Conservation (phyloP, 2,329 filamentous ascomycete species). For the Trichoderma citrinoviride region DNA sequence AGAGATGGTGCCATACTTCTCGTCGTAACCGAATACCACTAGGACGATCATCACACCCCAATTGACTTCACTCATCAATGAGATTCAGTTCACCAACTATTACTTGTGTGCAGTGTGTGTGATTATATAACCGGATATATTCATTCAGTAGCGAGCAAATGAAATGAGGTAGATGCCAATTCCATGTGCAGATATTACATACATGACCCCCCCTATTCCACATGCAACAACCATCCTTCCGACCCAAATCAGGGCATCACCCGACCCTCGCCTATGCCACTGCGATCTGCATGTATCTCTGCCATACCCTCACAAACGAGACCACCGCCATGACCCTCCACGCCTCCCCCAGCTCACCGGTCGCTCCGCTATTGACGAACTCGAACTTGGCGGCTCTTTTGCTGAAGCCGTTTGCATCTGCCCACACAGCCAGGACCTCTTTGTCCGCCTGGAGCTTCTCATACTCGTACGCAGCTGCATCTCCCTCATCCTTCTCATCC, state of each 20-base stretch:
- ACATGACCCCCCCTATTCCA: neutral
- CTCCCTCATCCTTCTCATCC: neutral
- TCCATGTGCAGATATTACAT: neutral
- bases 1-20: neutral
- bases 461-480: conserved; percentile 17
- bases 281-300: conserved; percentile 20
- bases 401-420: conserved; percentile 22
- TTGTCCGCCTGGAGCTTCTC: conserved; percentile 26
- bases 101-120: neutral
- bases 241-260: neutral
- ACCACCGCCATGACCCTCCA: conserved; percentile 46
- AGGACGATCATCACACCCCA: too few species aligned
- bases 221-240: neutral
- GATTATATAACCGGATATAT: neutral
- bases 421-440: conserved; percentile 45
- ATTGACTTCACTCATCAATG: too few species aligned
- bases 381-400: conserved; percentile 37
- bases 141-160: neutral
- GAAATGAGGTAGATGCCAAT: neutral
- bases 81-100: too few species aligned
- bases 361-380: conserved; percentile 42
- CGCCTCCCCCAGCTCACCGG: conserved; percentile 40
- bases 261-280: neutral
- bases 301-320: conserved; percentile 27
- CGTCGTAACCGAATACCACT: too few species aligned